Conservation (phyloP, 768 basidiomycete genomes). For the Auriscalpium orientale region DNA sequence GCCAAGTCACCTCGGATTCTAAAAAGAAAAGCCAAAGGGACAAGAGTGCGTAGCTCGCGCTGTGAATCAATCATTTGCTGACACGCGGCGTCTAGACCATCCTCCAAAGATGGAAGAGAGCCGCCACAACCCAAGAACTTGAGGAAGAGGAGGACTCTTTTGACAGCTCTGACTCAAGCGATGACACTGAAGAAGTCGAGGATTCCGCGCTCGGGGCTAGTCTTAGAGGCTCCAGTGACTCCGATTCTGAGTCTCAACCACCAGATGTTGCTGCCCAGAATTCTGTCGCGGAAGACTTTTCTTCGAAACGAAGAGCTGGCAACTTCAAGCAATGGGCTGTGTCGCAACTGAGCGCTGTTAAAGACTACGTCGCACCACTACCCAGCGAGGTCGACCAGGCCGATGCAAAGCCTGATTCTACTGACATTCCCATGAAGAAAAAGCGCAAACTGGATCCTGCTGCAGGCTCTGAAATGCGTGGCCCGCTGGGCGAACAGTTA, state of each 20-base stretch:
- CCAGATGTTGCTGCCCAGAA: constrained; percentile 19
- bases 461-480: constrained; percentile 44
- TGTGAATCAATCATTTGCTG: not conserved
- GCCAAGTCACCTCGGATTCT: constrained; percentile 40
- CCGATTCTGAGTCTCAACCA: constrained; percentile 10
- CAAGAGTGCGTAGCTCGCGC: constrained; percentile 31
- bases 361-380: constrained; percentile 30
- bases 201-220: not conserved
- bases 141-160: constrained; percentile 50
- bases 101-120: constrained; percentile 47
- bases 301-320: constrained; percentile 26
- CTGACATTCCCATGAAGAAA: constrained; percentile 27
- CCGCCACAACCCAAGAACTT: constrained; percentile 20
- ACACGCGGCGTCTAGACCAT: constrained; percentile 20
- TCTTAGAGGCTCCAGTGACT: not conserved
- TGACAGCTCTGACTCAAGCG: constrained; percentile 74
- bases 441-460: constrained; percentile 37
- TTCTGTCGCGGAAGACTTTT: constrained; percentile 6
- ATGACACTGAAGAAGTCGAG: constrained; percentile 31
- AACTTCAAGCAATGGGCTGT: constrained; percentile 90
- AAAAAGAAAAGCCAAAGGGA: constrained; percentile 33
- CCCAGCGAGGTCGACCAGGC: not conserved
- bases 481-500: constrained; percentile 74
- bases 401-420: not conserved
- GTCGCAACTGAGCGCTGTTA: constrained; percentile 56